Percentiles rank a stretch among this genome's conserved stretches.
Conservation (phyloP, 2,329 filamentous ascomycete genomes). For the Aspergillus puulaauensis region DNA sequence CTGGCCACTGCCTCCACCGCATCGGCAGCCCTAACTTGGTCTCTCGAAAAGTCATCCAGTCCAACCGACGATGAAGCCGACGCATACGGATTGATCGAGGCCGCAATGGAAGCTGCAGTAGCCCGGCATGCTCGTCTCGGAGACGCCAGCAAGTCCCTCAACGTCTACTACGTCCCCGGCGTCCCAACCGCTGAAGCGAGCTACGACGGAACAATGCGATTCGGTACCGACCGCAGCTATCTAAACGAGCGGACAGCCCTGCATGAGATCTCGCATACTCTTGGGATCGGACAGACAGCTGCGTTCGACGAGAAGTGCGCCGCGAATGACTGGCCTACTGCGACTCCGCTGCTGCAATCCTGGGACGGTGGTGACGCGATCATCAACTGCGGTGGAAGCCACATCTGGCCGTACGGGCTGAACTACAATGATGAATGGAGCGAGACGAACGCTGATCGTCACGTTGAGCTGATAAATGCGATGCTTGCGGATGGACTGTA, state of each 20-base stretch:
- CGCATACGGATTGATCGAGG: conserved; percentile 3
- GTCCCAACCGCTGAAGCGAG: conserved; percentile 10
- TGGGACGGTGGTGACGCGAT: conserved; percentile 6
- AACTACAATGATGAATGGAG: conserved; percentile 12
- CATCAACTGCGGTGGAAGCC: conserved; percentile 8
- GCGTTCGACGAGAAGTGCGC: conserved; percentile 5
- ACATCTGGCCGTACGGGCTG: conserved; percentile 10
- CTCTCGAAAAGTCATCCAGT: neutral
- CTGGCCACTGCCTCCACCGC: neutral
- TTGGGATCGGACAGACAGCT: conserved; percentile 8
- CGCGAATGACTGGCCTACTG: conserved; percentile 1
- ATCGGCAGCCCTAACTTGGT: neutral
- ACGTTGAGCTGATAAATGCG: conserved; percentile 9
- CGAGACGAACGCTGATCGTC: conserved; percentile 7
- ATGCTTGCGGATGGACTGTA: conserved; percentile 12
- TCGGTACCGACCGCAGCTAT: conserved; percentile 5
- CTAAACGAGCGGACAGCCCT: conserved; percentile 10
- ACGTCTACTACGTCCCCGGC: conserved; percentile 7
- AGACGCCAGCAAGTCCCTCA: neutral
- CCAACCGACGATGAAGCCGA: conserved; percentile 1
- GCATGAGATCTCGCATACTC: conserved; percentile 11
- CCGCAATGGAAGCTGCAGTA: conserved; percentile 8
- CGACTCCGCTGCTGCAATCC: conserved; percentile 1
- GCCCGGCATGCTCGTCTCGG: conserved; percentile 9
- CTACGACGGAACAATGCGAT: conserved; percentile 8